Evolutionary conservation across 768 basidiomycete species (phyloP), one percentile per base, ranked within the genome.

Genomic region (Termitomyces sp.): DNA sequence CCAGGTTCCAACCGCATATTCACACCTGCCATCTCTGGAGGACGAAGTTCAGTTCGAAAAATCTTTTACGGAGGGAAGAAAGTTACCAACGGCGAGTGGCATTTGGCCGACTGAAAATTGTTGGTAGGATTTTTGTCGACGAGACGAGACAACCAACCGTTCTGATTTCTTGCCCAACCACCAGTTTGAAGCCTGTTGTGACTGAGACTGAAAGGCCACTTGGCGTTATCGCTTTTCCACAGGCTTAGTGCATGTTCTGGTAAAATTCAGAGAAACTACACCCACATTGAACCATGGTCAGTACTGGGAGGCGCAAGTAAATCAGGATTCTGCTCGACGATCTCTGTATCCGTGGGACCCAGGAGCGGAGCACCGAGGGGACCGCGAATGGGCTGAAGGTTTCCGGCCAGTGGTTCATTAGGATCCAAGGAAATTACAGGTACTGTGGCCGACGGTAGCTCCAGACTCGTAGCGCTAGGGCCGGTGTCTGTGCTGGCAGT

Each of bases 151-250:
- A 10, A 38, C 74, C 14, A 49, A 80, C 81, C 63, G 54, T 82
- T 82, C 67, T 83, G 73, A 62, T 83, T 76, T 43, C 83, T 74
- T 28, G 82, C 80, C 84, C 84, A 86, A 0, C 84, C 84, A 13
- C 83, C 84, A 0, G 75, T 76, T 57, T 79, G 77, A 16, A 86
- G 66, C n/a, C 81, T 77, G 60, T 82, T 84, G 63, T 79, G 79
- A 55, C 81, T 83, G 43, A 84, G 64, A 57, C 69, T 67, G 65
- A 84, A 82, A 0, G 84, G 76, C 84, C 84, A 84, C 65, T 84
- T 83, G 26, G 78, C 74, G 58, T 83, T 82, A 7, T 59, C 47
- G 1, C 80, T 81, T 57, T 20, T 8, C 32, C 22, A 50, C 6
- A 20, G 48, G 9, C 14, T 51, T 14, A 32, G 22, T 33, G 35